Evolutionary conservation across 2,329 filamentous ascomycete genomes (phyloP).

Genomic region (Sporothrix humicola): DNA sequence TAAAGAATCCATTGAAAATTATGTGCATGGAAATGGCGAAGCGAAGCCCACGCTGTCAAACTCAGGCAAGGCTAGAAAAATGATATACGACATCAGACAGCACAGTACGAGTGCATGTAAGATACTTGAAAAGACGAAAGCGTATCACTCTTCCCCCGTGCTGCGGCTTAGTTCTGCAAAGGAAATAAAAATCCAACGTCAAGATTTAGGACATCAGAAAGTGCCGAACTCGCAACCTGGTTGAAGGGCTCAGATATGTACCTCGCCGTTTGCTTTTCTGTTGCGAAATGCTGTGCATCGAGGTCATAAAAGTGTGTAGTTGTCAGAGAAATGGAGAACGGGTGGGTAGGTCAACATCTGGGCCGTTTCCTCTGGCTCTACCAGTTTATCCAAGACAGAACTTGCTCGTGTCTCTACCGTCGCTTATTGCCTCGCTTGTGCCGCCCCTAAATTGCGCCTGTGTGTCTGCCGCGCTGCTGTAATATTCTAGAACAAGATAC

Average conservation of each 20-base stretch:
- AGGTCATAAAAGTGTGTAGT: background rate
- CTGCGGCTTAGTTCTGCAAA: background rate
- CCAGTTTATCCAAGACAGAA: background rate
- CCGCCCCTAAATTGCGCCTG: background rate
- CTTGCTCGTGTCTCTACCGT: slow-evolving; percentile 20
- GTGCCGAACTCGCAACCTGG: slow-evolving; percentile 20
- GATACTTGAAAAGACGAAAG: background rate
- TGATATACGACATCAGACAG: background rate
- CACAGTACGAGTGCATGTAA: background rate
- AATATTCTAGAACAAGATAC: slow-evolving; percentile 17
- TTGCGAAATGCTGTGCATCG: background rate
- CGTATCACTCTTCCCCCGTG: slow-evolving; percentile 20
- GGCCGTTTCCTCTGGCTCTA: background rate
- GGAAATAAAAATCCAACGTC: background rate
- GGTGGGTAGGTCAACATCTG: background rate
- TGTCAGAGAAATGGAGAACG: background rate
- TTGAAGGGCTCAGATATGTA: background rate
- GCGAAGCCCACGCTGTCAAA: slow-evolving; percentile 19
- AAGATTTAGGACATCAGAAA: background rate
- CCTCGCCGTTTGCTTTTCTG: background rate
- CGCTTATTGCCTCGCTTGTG: slow-evolving; percentile 28
- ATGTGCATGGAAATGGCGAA: slow-evolving; percentile 9
- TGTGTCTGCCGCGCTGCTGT: background rate
- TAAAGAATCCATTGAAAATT: slow-evolving; percentile 8
- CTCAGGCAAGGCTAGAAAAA: slow-evolving; percentile 1